A percentile compares a stretch with the other conserved stretches of the same genome.
These are phyloP conservation scores for Stenocarpella maydis DNA, from an alignment of 2,329 filamentous ascomycete species.

Conservation along the genomic window DNA sequence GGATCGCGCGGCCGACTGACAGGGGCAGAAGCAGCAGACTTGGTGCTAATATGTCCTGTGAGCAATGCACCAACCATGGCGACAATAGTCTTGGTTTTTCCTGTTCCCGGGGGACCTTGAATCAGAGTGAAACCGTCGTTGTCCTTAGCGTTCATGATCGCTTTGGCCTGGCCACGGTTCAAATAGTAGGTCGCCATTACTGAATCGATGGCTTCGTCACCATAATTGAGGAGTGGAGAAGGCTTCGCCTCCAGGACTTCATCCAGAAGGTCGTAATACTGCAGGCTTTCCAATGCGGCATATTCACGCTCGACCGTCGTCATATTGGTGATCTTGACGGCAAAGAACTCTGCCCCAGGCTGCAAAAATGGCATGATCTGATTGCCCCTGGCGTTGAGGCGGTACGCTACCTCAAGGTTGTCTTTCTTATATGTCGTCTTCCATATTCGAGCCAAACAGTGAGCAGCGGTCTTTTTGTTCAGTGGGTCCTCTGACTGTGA, in stretches of 20 bases:
- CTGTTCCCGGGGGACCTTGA: conserved; percentile 94
- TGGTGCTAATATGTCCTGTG: conserved; percentile 61
- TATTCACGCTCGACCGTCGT: conserved; percentile 96
- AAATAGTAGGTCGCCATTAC: conserved; percentile 81
- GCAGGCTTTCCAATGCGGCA: conserved; percentile 85
- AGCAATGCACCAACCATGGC: conserved; percentile 92
- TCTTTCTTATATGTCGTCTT: conserved; percentile 83
- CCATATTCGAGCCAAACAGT: conserved; percentile 87
- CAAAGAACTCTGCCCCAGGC: conserved; percentile 75
- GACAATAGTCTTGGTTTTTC: conserved; percentile 98
- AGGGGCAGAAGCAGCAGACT: conserved; percentile 53
- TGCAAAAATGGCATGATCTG: conserved; percentile 70
- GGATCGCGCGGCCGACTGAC: conserved; percentile 51
- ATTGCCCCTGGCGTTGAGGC: conserved; percentile 74
- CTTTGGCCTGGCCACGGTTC: conserved; percentile 88
- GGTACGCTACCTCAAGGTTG: conserved; percentile 84
- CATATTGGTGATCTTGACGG: conserved; percentile 88
- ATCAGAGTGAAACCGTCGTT: conserved; percentile 98
- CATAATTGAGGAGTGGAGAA: conserved; percentile 85
- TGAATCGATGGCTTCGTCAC: conserved; percentile 73
- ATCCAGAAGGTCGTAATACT: conserved; percentile 95
- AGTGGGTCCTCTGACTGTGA: conserved; percentile 78
- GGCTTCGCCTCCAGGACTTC: conserved; percentile 88
- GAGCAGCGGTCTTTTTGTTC: conserved; percentile 69
- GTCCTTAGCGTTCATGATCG: conserved; percentile 88